Conservation (phyloP, 2,329 filamentous ascomycete species). For the Fusarium brachygibbosum region DNA sequence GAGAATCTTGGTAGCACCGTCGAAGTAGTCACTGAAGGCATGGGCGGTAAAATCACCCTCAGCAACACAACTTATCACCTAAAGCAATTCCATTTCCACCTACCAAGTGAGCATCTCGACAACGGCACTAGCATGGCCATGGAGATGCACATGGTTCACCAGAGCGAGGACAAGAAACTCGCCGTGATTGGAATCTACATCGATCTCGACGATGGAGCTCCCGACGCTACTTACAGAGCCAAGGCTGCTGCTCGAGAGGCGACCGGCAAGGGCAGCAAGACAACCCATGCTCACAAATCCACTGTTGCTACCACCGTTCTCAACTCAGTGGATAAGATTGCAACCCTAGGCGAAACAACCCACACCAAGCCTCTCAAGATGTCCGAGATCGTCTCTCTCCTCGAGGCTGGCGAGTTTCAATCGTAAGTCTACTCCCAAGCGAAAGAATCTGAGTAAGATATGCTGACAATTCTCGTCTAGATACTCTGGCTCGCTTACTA, state of each 20-base stretch:
- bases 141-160: slow-evolving; percentile 52
- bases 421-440: slow-evolving; percentile 39
- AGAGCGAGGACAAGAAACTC: slow-evolving; percentile 37
- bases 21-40: slow-evolving; percentile 59
- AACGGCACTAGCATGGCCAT: slow-evolving; percentile 52
- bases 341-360: slow-evolving; percentile 56
- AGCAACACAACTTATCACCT: slow-evolving; percentile 58
- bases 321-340: slow-evolving; percentile 50
- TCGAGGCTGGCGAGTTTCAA: slow-evolving; percentile 50
- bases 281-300: slow-evolving; percentile 23
- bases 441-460: neutral
- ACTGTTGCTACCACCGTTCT: slow-evolving; percentile 56
- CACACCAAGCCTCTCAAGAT: slow-evolving; percentile 59
- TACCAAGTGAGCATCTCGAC: slow-evolving; percentile 70
- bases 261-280: neutral
- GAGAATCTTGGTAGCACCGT: slow-evolving; percentile 67
- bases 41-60: slow-evolving; percentile 60
- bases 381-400: slow-evolving; percentile 52
- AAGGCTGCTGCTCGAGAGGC: slow-evolving; percentile 7
- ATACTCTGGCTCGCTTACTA: slow-evolving; percentile 72
- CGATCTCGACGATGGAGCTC: slow-evolving; percentile 37
- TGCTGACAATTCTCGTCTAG: slow-evolving; percentile 31
- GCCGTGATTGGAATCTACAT: slow-evolving; percentile 51
- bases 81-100: slow-evolving; percentile 72
- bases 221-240: neutral